Conservation (phyloP, 2,329 filamentous ascomycete species). For the Didymella segeticola region DNA sequence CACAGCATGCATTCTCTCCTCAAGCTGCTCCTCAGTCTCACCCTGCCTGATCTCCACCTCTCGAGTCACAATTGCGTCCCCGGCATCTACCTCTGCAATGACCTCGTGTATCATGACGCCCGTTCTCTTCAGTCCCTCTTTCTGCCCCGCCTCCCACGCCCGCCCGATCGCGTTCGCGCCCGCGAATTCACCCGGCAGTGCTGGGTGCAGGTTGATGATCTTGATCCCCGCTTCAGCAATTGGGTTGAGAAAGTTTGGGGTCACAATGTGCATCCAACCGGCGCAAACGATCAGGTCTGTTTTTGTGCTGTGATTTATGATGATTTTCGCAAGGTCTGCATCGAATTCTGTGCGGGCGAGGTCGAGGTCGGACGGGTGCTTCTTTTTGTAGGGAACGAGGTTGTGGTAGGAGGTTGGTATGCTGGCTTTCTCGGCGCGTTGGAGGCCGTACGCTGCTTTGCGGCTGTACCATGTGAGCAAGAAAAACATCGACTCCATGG, state of each 20-base stretch:
- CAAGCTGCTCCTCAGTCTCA: conserved; percentile 66
- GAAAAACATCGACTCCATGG: too few relatives aligned
- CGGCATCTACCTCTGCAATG: conserved; percentile 76
- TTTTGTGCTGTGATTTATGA: conserved; percentile 62
- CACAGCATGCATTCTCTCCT: conserved; percentile 74
- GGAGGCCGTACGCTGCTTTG: conserved; percentile 69
- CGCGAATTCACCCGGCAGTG: conserved; percentile 75
- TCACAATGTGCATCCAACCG: conserved; percentile 88
- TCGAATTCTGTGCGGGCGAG: conserved; percentile 74
- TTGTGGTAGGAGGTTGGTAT: conserved; percentile 85
- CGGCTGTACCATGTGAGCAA: conserved; percentile 28
- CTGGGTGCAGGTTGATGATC: conserved; percentile 85
- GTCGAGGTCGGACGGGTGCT: conserved; percentile 38
- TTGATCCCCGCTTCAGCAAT: conserved; percentile 66
- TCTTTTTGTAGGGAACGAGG: conserved; percentile 75
- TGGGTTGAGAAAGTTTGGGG: conserved; percentile 71
- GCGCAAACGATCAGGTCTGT: conserved; percentile 80
- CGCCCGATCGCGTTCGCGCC: conserved; percentile 79
- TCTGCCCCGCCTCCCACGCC: conserved; percentile 75
- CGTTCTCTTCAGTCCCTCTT: conserved; percentile 70
- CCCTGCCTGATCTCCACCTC: conserved; percentile 70
- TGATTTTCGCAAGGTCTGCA: conserved; percentile 71
- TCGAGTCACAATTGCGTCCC: conserved; percentile 72
- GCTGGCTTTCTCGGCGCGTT: conserved; percentile 62
- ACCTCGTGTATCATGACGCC: conserved; percentile 93